Evolutionary conservation across 257 asterid genomes (phyloP), one percentile per base, ranked within the genome.

Genomic region (Solanum peruvianum): DNA sequence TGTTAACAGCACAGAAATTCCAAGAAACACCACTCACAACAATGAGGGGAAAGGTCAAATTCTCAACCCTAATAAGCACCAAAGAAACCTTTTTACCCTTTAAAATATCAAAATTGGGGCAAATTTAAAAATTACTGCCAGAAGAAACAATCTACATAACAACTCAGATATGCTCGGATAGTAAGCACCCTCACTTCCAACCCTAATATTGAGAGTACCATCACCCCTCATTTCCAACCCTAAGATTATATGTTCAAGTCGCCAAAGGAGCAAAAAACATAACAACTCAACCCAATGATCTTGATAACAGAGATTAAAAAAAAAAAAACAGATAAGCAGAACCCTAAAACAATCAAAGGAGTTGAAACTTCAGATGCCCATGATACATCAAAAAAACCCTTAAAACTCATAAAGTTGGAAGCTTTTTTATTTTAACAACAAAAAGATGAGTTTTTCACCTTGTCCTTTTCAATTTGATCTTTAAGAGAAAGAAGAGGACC

Each of bases 401-500:
- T 2, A 56, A 56, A 16, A n/a, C 60, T 13, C 58, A 76, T 56
- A 69, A 71, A 25, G 44, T 66, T 20, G 6, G 9, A 35, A 41
- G n/a, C 56, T 85, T 16, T 70, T 14, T 44, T 39, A 77, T 31
- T 20, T 13, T 27, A 21, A 20, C 49, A 13, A 33, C 39, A 44
- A 72, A 71, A 31, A 49, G 9, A n/a, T 60, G 62, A 62, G 27
- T 9, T 10, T 11, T 35, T 87, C 83, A 95, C 97, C 97, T 95
- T 91, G 90, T 95, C 97, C 90, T 94, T 93, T 66, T 93, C 97
- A 88, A 95, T 93, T 88, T 95, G 98, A 16, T 91, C 96, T 88
- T 92, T 94, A 89, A 95, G 98, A 89, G 98, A 94, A 86, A 94
- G 94, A 70, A 94, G 97, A 87, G 98, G 97, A 31, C 97, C 93